Evolutionary conservation across 2,329 filamentous ascomycete species (phyloP), one percentile per base, ranked within the genome.

Genomic region (Penicillium concentricum): DNA sequence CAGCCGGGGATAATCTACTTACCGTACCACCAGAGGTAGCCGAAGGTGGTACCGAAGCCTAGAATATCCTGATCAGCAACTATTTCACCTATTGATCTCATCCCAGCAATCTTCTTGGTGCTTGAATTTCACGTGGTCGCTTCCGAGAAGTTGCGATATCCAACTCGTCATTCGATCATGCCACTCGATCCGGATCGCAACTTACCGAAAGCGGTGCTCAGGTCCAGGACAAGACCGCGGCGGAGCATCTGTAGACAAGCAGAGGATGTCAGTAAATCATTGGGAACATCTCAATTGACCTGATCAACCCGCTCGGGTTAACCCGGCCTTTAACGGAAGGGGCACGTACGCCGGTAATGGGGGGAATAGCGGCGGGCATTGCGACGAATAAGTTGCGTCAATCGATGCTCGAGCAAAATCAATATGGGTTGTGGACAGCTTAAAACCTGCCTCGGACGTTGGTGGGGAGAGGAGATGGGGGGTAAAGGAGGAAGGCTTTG

Each of bases 1-100:
- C 44, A 48, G 38, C 32, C 22, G 38, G 18, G 30, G 26, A 56
- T 41, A 37, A 61, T 49, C 47, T 69, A 80, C 79, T 60, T 79
- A 81, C 79, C 85, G 78, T 88, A 88, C 86, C 85, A 88, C 79
- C 82, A 88, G 71, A 82, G 80, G 76, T 87, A 88, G 66, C 84
- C 86, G 73, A 80, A 79, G 65, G 83, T 78, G 64, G 82, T 80
- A 68, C 85, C 84, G 72, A 87, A 82, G 74, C 84, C 84, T 87
- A 59, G 45, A 12, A 44, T 46, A 38, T 26, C 26, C 20, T 50
- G 43, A 47, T 70, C 59, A 68, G 66, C 61, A 26, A 22, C 18
- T 35, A 39, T 37, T 34, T 20, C 45, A 30, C 9, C 39, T 56
- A 18, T 32, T 43, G 18, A 41, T 43, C 16, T 34, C 26, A 28